phyloP scores from a whole-genome alignment of 176 grass and related monocot genomes.

The Bonia amplexicaulis region DNA sequence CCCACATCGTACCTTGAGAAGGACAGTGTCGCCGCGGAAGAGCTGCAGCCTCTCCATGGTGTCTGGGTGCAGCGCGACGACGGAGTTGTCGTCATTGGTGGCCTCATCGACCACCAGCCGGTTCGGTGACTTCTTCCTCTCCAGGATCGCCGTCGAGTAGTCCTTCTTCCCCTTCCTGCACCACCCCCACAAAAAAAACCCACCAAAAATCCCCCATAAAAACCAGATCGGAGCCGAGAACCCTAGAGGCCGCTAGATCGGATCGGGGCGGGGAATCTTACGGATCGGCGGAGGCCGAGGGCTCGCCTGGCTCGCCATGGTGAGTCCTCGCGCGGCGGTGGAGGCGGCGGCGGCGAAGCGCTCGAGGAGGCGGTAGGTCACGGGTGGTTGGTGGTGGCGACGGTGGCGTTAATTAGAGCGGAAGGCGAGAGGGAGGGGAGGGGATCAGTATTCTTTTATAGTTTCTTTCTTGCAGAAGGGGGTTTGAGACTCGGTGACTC shows the following conservation, averaged over 20 bases:
- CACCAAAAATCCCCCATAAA: background rate
- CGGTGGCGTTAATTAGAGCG: conserved; percentile 6
- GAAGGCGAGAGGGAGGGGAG: background rate
- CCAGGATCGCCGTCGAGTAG: conserved; percentile 67
- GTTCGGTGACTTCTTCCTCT: conserved; percentile 68
- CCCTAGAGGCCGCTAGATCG: background rate
- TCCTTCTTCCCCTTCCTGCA: conserved; percentile 77
- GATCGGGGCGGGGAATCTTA: conserved; percentile 34
- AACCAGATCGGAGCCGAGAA: conserved; percentile 19
- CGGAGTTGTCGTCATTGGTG: conserved; percentile 67
- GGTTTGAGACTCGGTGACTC: background rate
- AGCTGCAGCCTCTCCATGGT: conserved; percentile 77
- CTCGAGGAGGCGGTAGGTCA: background rate
- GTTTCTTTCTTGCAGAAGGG: conserved; percentile 30
- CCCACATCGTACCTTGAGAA: conserved; percentile 46
- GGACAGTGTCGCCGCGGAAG: conserved; percentile 65
- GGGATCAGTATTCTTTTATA: conserved; percentile 20
- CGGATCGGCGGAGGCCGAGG: conserved; percentile 64
- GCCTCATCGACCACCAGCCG: conserved; percentile 73
- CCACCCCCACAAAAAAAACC: background rate
- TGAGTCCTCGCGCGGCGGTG: background rate
- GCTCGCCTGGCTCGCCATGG: conserved; percentile 64
- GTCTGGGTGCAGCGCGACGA: conserved; percentile 59
- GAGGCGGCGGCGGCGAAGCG: background rate
- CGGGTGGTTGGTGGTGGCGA: background rate